Percentiles rank a stretch among this genome's conserved stretches.
These are phyloP conservation scores for Carex arenaria DNA, from an alignment of 202 grass and related monocot species.

Conservation along the genomic window DNA sequence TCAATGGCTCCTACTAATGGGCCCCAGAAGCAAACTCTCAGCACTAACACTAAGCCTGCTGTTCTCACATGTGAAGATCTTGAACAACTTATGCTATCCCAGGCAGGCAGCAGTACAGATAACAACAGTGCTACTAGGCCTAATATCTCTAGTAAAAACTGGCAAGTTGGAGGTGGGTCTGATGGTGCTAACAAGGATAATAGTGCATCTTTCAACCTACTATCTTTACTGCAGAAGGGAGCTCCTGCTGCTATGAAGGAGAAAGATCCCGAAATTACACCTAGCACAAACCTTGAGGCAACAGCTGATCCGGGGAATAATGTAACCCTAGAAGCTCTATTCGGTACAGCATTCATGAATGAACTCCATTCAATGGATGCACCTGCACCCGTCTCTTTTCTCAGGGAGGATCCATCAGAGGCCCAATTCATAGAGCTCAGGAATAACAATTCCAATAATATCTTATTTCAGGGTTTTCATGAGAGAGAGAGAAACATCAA, in stretches of 20 bases:
- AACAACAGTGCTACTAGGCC: slow-evolving; percentile 5
- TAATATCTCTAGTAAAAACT: slow-evolving; percentile 5
- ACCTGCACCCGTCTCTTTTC: slow-evolving; percentile 78
- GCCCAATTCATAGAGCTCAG: not conserved
- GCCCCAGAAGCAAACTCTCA: slow-evolving; percentile 34
- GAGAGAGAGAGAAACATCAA: slow-evolving; percentile 50
- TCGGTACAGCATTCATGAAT: slow-evolving; percentile 77
- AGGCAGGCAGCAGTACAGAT: slow-evolving; percentile 25
- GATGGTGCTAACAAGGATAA: slow-evolving; percentile 20
- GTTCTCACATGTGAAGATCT: slow-evolving; percentile 94
- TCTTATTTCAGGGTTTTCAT: slow-evolving; percentile 31
- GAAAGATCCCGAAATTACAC: slow-evolving; percentile 9
- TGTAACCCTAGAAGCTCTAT: slow-evolving; percentile 75
- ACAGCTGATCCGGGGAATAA: slow-evolving; percentile 42
- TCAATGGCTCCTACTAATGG: slow-evolving; percentile 34
- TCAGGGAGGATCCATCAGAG: slow-evolving; percentile 36
- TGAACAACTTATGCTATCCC: slow-evolving; percentile 81
- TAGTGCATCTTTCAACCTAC: slow-evolving; percentile 34
- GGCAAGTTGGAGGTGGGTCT: not conserved
- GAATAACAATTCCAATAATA: slow-evolving; percentile 30
- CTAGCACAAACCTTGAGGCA: slow-evolving; percentile 6
- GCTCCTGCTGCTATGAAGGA: slow-evolving; percentile 19
- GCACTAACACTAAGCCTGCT: slow-evolving; percentile 47
- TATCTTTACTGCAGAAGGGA: slow-evolving; percentile 50
- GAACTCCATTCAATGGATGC: slow-evolving; percentile 93